Percentiles rank a stretch among this genome's conserved stretches.
These are phyloP conservation scores for Gossypium longicalyx DNA, from an alignment of 345 rosid species.

Conservation along the genomic window DNA sequence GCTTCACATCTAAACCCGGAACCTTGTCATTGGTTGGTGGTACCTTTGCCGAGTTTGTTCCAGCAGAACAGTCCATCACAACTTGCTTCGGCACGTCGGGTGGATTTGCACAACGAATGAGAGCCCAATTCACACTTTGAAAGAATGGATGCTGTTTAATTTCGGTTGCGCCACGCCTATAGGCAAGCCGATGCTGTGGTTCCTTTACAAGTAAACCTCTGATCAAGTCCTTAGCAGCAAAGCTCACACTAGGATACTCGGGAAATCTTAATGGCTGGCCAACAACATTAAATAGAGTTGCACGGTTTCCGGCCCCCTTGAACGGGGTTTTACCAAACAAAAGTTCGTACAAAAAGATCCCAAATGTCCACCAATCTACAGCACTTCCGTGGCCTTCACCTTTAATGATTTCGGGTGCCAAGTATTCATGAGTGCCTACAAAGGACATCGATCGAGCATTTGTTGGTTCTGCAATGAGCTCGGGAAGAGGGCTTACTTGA, in stretches of 20 bases:
- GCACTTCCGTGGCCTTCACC: conserved; percentile 92
- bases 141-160: conserved; percentile 82
- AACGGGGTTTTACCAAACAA: conserved; percentile 80
- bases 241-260: conserved; percentile 65
- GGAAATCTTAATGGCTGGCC: conserved; percentile 74
- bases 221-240: conserved; percentile 73
- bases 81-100: conserved; percentile 59
- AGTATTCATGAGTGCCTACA: conserved; percentile 84
- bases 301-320: conserved; percentile 61
- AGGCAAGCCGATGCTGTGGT: conserved; percentile 71
- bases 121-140: conserved; percentile 77
- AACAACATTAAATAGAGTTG: conserved; percentile 66
- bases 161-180: conserved; percentile 78
- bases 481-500: conserved; percentile 59
- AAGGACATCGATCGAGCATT: conserved; percentile 82
- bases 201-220: conserved; percentile 76
- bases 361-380: conserved; percentile 94
- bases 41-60: conserved; percentile 25
- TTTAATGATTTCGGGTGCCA: conserved; percentile 83
- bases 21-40: conserved; percentile 20
- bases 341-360: conserved; percentile 80
- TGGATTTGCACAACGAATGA: conserved; percentile 73
- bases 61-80: conserved; percentile 21
- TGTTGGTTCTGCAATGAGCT: conserved; percentile 85
- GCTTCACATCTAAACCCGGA: conserved; percentile 40